These are phyloP conservation scores for Mychonastes homosphaera DNA, from an alignment of 139 green algal species.

Conservation along the genomic window DNA sequence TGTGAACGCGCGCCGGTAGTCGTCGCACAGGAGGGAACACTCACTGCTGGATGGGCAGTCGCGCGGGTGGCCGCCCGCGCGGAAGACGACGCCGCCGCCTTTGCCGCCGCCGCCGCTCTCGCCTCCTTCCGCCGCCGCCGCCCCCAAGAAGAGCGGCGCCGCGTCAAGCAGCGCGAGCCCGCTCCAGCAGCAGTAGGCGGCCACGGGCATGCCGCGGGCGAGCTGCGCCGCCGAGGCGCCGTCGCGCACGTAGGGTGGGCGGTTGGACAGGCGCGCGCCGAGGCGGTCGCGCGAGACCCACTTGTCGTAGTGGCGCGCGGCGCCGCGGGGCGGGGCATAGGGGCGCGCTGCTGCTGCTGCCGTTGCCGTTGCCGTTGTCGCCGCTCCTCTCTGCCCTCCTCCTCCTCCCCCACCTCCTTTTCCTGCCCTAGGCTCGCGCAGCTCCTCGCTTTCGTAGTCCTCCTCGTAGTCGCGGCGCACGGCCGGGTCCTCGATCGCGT, in stretches of 20 bases:
- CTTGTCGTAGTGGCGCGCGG: constrained; percentile 19
- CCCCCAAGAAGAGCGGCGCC: constrained; percentile 32
- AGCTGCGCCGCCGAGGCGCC: constrained; percentile 9
- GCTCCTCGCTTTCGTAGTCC: not conserved
- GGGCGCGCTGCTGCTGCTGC: constrained; percentile 1
- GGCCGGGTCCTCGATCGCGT: too few relatives aligned
- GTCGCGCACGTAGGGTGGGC: constrained; percentile 18
- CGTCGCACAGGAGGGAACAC: too few relatives aligned
- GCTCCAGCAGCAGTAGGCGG: constrained; percentile 56
- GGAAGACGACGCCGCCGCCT: too few relatives aligned
- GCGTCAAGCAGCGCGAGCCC: constrained; percentile 38
- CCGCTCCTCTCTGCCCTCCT: constrained; percentile 1
- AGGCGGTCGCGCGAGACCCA: constrained; percentile 42
- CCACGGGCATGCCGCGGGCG: constrained; percentile 29
- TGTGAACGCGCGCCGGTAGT: too few relatives aligned
- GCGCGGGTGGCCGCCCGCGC: too few relatives aligned
- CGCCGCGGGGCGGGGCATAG: not conserved
- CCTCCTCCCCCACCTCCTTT: not conserved
- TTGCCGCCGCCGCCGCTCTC: too few relatives aligned
- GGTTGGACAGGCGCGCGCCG: constrained; percentile 25
- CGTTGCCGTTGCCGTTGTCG: not conserved
- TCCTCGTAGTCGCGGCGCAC: not conserved
- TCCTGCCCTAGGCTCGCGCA: not conserved
- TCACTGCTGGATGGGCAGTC: too few relatives aligned
- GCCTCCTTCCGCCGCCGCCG: too few relatives aligned